Evolutionary conservation across 495 filamentous ascomycete species (phyloP).

Genomic region (Penicillium egyptiacum): DNA sequence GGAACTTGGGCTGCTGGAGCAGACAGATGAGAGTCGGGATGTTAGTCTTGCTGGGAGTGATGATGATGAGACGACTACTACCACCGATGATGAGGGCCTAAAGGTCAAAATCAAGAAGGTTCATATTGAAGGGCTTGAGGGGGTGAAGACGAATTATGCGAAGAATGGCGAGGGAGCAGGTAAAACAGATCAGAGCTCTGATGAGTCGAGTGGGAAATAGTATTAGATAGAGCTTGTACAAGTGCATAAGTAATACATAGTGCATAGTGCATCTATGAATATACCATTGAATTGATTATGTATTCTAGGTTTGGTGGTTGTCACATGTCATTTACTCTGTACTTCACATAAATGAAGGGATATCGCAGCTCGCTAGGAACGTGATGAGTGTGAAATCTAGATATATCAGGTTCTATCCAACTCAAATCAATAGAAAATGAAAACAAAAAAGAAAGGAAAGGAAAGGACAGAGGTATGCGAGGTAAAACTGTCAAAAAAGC

Average conservation of each 20-base stretch:
- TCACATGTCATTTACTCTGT: background rate
- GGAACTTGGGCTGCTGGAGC: conserved; percentile 64
- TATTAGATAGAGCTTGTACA: background rate
- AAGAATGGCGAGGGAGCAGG: conserved; percentile 9
- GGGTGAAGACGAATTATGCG: conserved; percentile 32
- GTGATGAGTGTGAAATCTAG: background rate
- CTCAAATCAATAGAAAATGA: background rate
- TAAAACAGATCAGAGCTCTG: background rate
- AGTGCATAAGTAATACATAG: background rate
- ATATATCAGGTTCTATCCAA: background rate
- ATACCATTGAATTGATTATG: background rate
- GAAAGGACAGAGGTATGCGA: background rate
- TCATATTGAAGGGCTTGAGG: conserved; percentile 28
- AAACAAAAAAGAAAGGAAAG: background rate
- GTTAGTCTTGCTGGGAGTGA: conserved; percentile 66
- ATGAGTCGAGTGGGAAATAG: background rate
- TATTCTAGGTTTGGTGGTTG: background rate
- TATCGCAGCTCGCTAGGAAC: background rate
- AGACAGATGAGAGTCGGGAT: conserved; percentile 58
- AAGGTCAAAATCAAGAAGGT: conserved; percentile 15
- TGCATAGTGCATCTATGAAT: background rate
- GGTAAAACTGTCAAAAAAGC: background rate
- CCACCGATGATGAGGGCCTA: conserved; percentile 14
- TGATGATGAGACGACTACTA: conserved; percentile 41
- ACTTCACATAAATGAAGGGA: conserved; percentile 1